Percentiles rank a stretch among this genome's conserved stretches.
Conservation (phyloP, 352 stramenopile species). For the Globisporangium mamillatum region DNA sequence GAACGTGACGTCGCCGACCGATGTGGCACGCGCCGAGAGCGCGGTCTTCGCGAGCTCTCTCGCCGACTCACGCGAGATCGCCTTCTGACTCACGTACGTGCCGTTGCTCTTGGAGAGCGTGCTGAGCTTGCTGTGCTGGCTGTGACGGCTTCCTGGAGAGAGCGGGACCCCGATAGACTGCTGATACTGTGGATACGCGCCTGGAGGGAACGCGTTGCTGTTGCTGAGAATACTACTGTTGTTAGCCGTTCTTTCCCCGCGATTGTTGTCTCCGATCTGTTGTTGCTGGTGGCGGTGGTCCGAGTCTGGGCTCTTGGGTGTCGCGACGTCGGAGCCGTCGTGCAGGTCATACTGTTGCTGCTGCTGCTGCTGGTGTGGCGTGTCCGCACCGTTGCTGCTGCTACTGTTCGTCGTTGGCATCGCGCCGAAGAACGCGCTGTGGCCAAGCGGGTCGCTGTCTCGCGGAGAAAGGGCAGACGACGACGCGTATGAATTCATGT, state of each 20-base stretch:
- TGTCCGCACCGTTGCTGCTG: background rate
- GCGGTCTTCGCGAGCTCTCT: constrained; percentile 72
- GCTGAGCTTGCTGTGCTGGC: constrained; percentile 21
- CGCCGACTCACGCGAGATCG: constrained; percentile 43
- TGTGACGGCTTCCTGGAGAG: constrained; percentile 16
- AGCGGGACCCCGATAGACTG: constrained; percentile 7
- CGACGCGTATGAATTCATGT: constrained; percentile 19
- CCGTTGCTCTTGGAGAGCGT: constrained; percentile 18
- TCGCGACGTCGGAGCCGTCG: constrained; percentile 5
- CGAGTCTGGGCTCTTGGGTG: constrained; percentile 8
- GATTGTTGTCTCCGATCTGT: background rate
- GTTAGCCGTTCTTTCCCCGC: constrained; percentile 1
- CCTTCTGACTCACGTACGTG: constrained; percentile 33
- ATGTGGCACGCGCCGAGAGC: constrained; percentile 61
- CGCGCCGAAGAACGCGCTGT: constrained; percentile 13
- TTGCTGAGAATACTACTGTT: constrained; percentile 3
- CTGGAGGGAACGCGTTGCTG: background rate
- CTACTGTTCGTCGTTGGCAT: background rate
- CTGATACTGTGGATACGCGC: constrained; percentile 8
- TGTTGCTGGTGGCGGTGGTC: background rate
- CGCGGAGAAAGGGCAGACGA: constrained; percentile 17
- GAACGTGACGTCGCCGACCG: constrained; percentile 75
- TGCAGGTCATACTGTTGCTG: constrained; percentile 9
- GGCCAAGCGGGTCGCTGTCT: constrained; percentile 8
- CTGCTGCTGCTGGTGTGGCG: constrained; percentile 7